Evolutionary conservation across 331 rosid species (phyloP), one percentile per base, ranked within the genome.

Genomic region (Spiraea crenata): DNA sequence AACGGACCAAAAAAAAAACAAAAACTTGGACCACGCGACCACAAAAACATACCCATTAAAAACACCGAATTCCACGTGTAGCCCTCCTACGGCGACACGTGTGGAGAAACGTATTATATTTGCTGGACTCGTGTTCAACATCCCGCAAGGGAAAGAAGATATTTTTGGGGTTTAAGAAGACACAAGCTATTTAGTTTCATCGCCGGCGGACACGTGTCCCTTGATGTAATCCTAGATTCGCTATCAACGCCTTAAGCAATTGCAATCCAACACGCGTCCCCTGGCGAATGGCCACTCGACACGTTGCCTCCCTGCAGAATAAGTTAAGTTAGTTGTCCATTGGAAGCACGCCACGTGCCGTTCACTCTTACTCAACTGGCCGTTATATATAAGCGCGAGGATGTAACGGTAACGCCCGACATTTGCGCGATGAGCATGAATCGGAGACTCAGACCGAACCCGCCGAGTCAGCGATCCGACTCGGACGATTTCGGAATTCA

Each of bases 401-500:
- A 11, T 11, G 17, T 15, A 7, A 2, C 10, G 55, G 1, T 50
- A 25, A 25, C 2, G 1, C 31, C n/a, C 55, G 11, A 13, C 9
- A 31, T 51, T 3, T 20, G 12, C 34, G 15, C n/a, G 65, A 83
- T 86, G 88, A 76, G 49, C 57, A 55, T 67, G 16, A 83, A 34
- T 19, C 74, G 58, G 81, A 65, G 86, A 25, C 65, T 60, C 17
- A 54, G 71, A 39, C 62, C 52, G 41, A 80, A 46, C 47, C 67
- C 74, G 1, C 74, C 76, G 65, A 45, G 77, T 31, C 74, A 49
- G 47, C 65, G 70, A 0, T 74, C 83, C 63, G 80, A 74, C 34
- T 71, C 76, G 7, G 55, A 10, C 15, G 85, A 82, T 59, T 73
- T 80, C 57, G 86, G 86, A 4, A 73, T 87, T 3, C 60, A 70